Conservation (phyloP, 495 filamentous ascomycete species). For the Clohesyomyces aquaticus region DNA sequence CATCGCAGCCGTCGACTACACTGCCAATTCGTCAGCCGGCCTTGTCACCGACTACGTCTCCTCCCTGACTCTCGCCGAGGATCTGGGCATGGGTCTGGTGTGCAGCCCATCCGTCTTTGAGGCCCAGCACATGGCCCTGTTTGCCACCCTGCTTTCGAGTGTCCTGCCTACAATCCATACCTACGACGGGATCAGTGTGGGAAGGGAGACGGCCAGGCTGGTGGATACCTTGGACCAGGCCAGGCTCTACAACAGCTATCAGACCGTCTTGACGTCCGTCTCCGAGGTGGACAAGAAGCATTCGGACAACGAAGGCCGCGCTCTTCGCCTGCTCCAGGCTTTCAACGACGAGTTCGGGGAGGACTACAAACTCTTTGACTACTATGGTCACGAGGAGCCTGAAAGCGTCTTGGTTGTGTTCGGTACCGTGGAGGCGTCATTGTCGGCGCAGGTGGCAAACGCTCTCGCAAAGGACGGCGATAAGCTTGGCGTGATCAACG, state of each 20-base stretch:
- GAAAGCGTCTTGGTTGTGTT: constrained; percentile 86
- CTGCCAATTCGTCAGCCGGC: constrained; percentile 61
- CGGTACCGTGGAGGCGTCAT: constrained; percentile 84
- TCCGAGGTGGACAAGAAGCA: constrained; percentile 68
- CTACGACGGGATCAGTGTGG: constrained; percentile 87
- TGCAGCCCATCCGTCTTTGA: constrained; percentile 86
- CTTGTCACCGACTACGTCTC: constrained; percentile 87
- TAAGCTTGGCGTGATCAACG: constrained; percentile 83
- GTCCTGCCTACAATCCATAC: constrained; percentile 85
- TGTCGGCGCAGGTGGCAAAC: constrained; percentile 79
- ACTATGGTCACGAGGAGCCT: constrained; percentile 78
- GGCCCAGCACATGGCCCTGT: constrained; percentile 91
- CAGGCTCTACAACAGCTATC: constrained; percentile 71
- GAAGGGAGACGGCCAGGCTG: constrained; percentile 81
- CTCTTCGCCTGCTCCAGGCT: constrained; percentile 70
- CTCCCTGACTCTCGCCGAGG: constrained; percentile 81
- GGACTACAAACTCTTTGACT: constrained; percentile 90
- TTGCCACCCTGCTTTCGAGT: constrained; percentile 80
- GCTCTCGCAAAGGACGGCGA: constrained; percentile 70
- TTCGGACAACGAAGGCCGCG: constrained; percentile 72
- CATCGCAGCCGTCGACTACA: constrained; percentile 90
- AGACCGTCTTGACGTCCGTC: constrained; percentile 63
- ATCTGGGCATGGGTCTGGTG: constrained; percentile 84
- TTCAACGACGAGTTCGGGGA: constrained; percentile 95
- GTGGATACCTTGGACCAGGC: constrained; percentile 79